Evolutionary conservation across 2,329 filamentous ascomycete genomes (phyloP), one percentile per base, ranked within the genome.

Genomic region (Delphinella strobiligena): DNA sequence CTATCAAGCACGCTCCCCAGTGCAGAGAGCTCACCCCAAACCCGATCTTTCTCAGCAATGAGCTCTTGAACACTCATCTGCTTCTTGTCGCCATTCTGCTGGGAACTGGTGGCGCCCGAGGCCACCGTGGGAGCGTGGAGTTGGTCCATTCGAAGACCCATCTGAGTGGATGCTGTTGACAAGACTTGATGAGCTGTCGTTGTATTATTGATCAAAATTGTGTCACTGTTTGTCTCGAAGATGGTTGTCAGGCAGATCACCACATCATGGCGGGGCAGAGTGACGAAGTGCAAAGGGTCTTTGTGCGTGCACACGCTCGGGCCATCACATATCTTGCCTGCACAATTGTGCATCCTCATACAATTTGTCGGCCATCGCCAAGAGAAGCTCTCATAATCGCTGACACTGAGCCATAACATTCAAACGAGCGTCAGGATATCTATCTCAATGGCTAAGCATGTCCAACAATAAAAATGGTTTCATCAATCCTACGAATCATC

Each of bases 1-100:
- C 87, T 91, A 49, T 87, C 83, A n/a, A 98, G 73, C 11, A 96
- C 85, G 38, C 79, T 72, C 45, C 88, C 79, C 7, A 96, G 69
- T 11, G 87, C 83, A 51, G 80, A 83, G 44, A 98, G 72, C 64
- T 98, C 89, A 35, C 75, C 78, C 63, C 98, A 91, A 33, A 94
- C 66, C 41, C 76, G 72, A 50, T 89, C 80, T 61, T 94, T 96
- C 64, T 86, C 82, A 24, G 73, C 72, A 55, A 91, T 84, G 37
- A 96, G 75, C 64, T 93, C 81, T 32, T 73, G 65, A 55, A 95
- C 76, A 36, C 83, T 80, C 50, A 86, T 63, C 46, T 80, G 71
- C 48, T 52, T 49, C 39, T 63, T 71, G 38, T 74, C 66, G 43
- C 70, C 66, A 19, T 69, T 71, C 9, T 29, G 31, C 9, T 18